phyloP scores from a whole-genome alignment of 2,329 filamentous ascomycete species.

The Arthrobotrys megalospora region DNA sequence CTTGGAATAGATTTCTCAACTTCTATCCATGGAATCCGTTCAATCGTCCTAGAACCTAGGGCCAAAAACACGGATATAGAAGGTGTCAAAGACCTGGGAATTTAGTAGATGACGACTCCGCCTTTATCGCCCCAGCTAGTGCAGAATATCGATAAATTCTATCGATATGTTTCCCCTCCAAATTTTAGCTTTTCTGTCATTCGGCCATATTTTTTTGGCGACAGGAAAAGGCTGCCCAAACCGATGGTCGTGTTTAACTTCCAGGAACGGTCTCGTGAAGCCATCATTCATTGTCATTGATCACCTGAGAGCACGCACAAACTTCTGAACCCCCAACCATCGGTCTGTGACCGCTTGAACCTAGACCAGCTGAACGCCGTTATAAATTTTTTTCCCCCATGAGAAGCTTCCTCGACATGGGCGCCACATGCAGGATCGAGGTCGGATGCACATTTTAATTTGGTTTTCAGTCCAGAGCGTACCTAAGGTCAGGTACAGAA shows the following conservation, averaged over 20 bases:
- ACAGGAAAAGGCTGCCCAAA: constrained; percentile 48
- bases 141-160: constrained; percentile 44
- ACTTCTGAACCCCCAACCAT: constrained; percentile 45
- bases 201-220: constrained; percentile 23
- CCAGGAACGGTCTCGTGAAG: constrained; percentile 61
- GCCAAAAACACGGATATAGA: constrained; percentile 45
- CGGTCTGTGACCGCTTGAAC: constrained; percentile 52
- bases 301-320: constrained; percentile 61
- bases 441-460: constrained; percentile 52
- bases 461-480: constrained; percentile 31
- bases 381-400: constrained; percentile 20
- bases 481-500: constrained; percentile 47
- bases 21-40: constrained; percentile 55
- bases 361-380: constrained; percentile 54
- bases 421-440: constrained; percentile 46
- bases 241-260: constrained; percentile 58
- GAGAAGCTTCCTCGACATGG: constrained; percentile 22
- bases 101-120: constrained; percentile 38
- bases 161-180: constrained; percentile 32
- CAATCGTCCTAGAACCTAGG: constrained; percentile 34
- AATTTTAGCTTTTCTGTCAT: constrained; percentile 12
- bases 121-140: constrained; percentile 41
- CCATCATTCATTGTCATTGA: constrained; percentile 53
- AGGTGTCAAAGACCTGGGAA: constrained; percentile 31
- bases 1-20: constrained; percentile 28